Conservation (phyloP, 2,329 filamentous ascomycete genomes). For the Fusarium sp. region DNA sequence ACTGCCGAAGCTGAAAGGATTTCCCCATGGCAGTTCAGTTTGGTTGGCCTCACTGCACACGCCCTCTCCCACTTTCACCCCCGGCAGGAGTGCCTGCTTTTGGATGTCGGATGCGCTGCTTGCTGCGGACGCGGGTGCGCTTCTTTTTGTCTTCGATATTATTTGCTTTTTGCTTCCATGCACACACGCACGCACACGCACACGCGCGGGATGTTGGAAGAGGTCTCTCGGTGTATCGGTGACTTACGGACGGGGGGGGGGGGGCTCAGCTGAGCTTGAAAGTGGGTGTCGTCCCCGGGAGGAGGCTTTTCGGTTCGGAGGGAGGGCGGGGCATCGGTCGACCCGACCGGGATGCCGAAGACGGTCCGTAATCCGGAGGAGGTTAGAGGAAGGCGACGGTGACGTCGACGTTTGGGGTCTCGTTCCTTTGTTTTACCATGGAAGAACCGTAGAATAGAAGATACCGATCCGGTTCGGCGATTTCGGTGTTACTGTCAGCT, state of each 20-base stretch:
- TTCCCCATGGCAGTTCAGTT: background rate
- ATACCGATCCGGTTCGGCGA: background rate
- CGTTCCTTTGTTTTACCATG: background rate
- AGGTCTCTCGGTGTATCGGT: background rate
- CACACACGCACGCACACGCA: background rate
- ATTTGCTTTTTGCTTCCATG: background rate
- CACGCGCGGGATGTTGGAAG: background rate
- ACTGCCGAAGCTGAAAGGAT: constrained; percentile 5
- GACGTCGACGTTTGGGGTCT: background rate
- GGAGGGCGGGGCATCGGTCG: background rate
- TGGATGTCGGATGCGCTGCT: constrained; percentile 4
- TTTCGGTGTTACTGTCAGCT: background rate
- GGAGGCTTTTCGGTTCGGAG: background rate
- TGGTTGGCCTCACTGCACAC: constrained; percentile 2
- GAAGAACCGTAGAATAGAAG: background rate
- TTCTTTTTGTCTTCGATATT: background rate
- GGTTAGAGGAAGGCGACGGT: background rate
- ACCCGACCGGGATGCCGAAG: constrained; percentile 1
- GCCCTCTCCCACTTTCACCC: background rate
- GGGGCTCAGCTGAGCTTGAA: background rate
- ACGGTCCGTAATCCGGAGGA: background rate
- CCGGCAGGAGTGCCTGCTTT: background rate
- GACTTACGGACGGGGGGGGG: background rate
- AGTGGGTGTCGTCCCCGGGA: background rate
- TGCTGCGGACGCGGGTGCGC: background rate